Evolutionary conservation across 768 basidiomycete genomes (phyloP).

Genomic region (Austroboletus eburneus): DNA sequence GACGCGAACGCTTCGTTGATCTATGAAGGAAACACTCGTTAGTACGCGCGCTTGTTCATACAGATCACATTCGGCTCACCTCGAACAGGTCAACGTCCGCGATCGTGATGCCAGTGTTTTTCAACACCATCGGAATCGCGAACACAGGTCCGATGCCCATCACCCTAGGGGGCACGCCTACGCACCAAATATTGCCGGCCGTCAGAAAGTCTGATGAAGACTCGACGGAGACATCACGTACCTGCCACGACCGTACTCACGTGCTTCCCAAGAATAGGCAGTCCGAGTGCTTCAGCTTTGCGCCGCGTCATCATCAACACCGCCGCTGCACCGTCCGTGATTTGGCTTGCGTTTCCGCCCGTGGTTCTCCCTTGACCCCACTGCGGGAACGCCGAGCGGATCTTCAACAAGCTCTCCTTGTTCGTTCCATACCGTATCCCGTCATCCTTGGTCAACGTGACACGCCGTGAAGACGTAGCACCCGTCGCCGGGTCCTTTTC

Average conservation of each 20-base stretch:
- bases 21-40: slow-evolving; percentile 31
- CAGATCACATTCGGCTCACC: slow-evolving; percentile 33
- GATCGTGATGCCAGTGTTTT: slow-evolving; percentile 58
- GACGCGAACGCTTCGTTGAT: slow-evolving; percentile 93
- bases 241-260: slow-evolving; percentile 70
- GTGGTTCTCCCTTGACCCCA: slow-evolving; percentile 74
- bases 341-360: slow-evolving; percentile 82
- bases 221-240: slow-evolving; percentile 18
- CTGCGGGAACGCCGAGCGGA: slow-evolving; percentile 76
- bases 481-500: slow-evolving; percentile 59
- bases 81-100: slow-evolving; percentile 79
- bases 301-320: slow-evolving; percentile 75
- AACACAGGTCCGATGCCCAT: slow-evolving; percentile 86
- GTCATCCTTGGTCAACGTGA: slow-evolving; percentile 68
- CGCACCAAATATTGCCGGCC: not conserved
- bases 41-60: not conserved
- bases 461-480: slow-evolving; percentile 35
- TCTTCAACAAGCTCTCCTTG: slow-evolving; percentile 55
- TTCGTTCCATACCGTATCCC: slow-evolving; percentile 77
- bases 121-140: slow-evolving; percentile 78
- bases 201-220: not conserved
- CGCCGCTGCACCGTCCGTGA: slow-evolving; percentile 82
- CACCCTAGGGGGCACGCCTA: slow-evolving; percentile 72
- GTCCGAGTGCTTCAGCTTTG: slow-evolving; percentile 72
- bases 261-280: slow-evolving; percentile 74